Conservation (phyloP, 2,329 filamentous ascomycete species). For the Colletotrichum camelliae region DNA sequence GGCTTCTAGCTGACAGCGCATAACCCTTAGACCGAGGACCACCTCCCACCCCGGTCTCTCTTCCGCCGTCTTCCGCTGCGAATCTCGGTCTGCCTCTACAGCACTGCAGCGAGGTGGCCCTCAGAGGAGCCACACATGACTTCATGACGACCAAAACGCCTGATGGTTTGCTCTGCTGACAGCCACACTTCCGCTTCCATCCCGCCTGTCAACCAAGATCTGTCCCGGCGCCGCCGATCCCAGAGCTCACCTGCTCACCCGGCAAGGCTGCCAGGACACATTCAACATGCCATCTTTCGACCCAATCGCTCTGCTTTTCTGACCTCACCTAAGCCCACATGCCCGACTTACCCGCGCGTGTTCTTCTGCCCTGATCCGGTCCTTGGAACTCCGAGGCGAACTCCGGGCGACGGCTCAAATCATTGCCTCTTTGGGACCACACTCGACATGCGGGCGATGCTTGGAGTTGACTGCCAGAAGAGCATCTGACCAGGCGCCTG, state of each 20-base stretch:
- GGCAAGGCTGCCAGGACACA: neutral
- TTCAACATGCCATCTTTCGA: neutral
- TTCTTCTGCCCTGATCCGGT: neutral
- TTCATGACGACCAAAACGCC: neutral
- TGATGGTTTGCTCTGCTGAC: neutral
- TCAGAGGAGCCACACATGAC: neutral
- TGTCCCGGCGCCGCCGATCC: neutral
- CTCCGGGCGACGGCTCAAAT: neutral
- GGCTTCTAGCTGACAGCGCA: neutral
- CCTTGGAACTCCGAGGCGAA: slow-evolving; percentile 10
- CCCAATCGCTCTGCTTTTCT: neutral
- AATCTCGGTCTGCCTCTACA: neutral
- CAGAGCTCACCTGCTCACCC: neutral
- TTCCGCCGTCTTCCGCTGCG: neutral
- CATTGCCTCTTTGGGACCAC: neutral
- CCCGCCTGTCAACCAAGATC: neutral
- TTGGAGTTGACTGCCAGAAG: neutral
- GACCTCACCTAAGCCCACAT: neutral
- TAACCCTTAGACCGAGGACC: neutral
- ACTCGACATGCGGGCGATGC: neutral
- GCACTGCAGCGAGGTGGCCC: neutral
- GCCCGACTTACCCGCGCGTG: neutral
- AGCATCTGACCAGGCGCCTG: neutral
- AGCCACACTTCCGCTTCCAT: neutral
- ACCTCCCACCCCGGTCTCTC: neutral